Percentiles rank a stretch among this genome's conserved stretches.
These are phyloP conservation scores for Aspergillus latus DNA, from an alignment of 2,329 filamentous ascomycete genomes.

Conservation along the genomic window DNA sequence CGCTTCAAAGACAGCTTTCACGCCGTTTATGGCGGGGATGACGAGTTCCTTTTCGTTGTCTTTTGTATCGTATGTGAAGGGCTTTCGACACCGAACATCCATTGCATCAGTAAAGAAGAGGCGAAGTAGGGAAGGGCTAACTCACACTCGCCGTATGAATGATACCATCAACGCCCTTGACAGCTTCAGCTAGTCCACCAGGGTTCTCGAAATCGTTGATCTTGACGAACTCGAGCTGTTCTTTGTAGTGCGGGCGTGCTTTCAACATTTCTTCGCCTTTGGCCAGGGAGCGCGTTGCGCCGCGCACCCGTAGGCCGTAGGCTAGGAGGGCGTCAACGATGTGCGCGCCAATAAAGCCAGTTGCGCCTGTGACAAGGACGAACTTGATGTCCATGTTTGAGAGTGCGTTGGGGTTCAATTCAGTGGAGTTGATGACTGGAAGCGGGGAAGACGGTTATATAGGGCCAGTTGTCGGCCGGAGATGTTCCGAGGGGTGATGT, in stretches of 20 bases:
- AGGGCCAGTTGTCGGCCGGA: not conserved
- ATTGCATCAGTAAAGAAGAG: not conserved
- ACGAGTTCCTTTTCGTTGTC: constrained; percentile 49
- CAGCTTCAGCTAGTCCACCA: constrained; percentile 38
- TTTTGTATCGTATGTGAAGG: constrained; percentile 45
- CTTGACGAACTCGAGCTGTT: constrained; percentile 44
- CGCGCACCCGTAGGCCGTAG: constrained; percentile 25
- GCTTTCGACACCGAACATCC: constrained; percentile 28
- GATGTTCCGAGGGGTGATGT: not conserved
- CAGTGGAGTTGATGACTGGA: not conserved
- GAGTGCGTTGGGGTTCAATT: too few species aligned
- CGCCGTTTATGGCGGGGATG: constrained; percentile 49
- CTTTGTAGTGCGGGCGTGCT: constrained; percentile 38
- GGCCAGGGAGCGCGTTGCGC: constrained; percentile 23
- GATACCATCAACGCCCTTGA: constrained; percentile 45
- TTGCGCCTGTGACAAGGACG: constrained; percentile 30
- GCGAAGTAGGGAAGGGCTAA: not conserved
- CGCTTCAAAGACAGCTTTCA: constrained; percentile 43
- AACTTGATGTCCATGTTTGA: constrained; percentile 11
- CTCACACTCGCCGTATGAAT: constrained; percentile 49
- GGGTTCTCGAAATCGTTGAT: constrained; percentile 45
- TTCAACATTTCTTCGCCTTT: constrained; percentile 38
- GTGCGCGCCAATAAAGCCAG: constrained; percentile 32
- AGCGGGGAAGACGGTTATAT: not conserved
- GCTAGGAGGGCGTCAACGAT: constrained; percentile 28